These are phyloP conservation scores for Talaromyces piceae DNA, from an alignment of 2,329 filamentous ascomycete species.

Conservation along the genomic window DNA sequence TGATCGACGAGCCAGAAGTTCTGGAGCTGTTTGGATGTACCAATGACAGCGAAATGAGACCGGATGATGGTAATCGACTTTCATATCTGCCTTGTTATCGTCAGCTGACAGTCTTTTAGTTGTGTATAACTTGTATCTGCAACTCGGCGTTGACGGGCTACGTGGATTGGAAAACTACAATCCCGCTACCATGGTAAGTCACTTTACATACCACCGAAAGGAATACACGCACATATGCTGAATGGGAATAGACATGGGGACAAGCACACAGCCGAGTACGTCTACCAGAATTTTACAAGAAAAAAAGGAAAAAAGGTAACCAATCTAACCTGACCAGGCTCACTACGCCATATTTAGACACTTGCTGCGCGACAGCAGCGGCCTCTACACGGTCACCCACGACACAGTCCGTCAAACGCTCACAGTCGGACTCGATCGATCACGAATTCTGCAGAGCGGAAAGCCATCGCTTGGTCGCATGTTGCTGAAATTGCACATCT, in stretches of 20 bases:
- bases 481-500: conserved; percentile 54
- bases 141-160: background rate
- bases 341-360: background rate
- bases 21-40: conserved; percentile 32
- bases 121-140: background rate
- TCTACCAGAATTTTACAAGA: background rate
- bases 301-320: background rate
- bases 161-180: background rate
- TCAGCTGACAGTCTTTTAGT: background rate
- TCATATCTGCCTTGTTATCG: background rate
- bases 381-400: background rate
- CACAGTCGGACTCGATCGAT: background rate
- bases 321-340: background rate
- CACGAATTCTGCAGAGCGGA: conserved; percentile 18
- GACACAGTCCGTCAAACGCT: background rate
- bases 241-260: background rate
- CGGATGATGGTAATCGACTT: background rate
- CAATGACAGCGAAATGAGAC: background rate
- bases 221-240: no score
- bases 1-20: conserved; percentile 39
- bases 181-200: background rate
- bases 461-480: conserved; percentile 53
- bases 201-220: background rate
- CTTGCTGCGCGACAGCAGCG: background rate
- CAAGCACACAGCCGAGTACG: background rate